These are phyloP conservation scores for Myriangium duriaei DNA, from an alignment of 2,329 filamentous ascomycete genomes.

Conservation along the genomic window DNA sequence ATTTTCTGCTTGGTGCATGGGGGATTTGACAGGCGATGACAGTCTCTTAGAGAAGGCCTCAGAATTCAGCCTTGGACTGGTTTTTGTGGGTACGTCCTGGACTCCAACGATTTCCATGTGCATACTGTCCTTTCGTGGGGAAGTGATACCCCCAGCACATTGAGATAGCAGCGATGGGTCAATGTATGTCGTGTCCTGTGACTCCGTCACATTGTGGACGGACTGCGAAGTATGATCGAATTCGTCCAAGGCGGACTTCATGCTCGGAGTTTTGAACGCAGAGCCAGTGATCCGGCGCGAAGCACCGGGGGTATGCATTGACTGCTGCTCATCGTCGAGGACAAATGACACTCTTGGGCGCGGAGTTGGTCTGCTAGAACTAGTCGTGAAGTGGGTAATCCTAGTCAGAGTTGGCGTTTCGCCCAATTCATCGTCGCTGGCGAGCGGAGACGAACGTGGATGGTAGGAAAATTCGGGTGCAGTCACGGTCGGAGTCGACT, in stretches of 20 bases:
- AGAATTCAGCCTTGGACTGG: constrained; percentile 1
- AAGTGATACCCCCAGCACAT: neutral
- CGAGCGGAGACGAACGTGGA: constrained; percentile 3
- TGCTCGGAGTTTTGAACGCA: constrained; percentile 11
- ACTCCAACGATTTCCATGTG: neutral
- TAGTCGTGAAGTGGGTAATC: constrained; percentile 1
- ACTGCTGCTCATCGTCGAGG: neutral
- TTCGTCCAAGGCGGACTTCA: constrained; percentile 10
- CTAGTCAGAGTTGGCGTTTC: constrained; percentile 2
- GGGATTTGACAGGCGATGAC: neutral
- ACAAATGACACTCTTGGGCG: constrained; percentile 1
- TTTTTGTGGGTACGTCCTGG: neutral
- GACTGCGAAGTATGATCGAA: constrained; percentile 7
- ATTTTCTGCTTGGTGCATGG: neutral
- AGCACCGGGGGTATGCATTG: neutral
- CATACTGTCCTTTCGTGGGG: constrained; percentile 4
- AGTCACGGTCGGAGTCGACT: constrained; percentile 5
- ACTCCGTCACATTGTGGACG: neutral
- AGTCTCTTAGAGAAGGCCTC: neutral
- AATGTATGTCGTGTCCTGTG: constrained; percentile 5
- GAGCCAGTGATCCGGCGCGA: neutral
- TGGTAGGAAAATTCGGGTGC: constrained; percentile 4
- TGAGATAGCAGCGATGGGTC: constrained; percentile 7
- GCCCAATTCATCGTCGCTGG: constrained; percentile 6
- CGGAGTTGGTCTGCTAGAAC: neutral